phyloP scores from a whole-genome alignment of 352 stramenopile species.

The Pythium aristosporum region DNA sequence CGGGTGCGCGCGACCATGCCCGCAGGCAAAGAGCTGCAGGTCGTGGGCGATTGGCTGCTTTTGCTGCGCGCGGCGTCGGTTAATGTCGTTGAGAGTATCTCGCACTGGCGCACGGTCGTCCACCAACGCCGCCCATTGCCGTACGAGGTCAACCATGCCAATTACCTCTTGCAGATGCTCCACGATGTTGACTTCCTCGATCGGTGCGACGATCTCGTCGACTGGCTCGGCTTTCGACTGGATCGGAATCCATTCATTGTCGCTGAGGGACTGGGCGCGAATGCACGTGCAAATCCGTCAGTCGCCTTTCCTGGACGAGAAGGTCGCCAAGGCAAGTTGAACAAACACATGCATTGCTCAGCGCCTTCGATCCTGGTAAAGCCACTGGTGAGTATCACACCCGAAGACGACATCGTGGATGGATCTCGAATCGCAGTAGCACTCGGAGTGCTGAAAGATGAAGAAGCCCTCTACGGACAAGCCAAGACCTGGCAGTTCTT shows the following conservation, averaged over 20 bases:
- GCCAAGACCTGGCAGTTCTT: background rate
- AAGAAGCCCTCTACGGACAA: constrained; percentile 51
- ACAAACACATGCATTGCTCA: background rate
- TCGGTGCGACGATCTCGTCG: constrained; percentile 32
- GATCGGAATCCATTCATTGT: constrained; percentile 58
- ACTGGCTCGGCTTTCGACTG: constrained; percentile 57
- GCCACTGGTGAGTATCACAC: constrained; percentile 46
- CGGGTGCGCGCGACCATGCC: constrained; percentile 22
- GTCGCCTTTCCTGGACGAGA: background rate
- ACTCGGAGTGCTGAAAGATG: constrained; percentile 36
- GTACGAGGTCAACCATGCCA: constrained; percentile 38
- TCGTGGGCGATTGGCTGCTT: constrained; percentile 56
- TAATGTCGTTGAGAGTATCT: constrained; percentile 53
- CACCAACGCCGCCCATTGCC: constrained; percentile 36
- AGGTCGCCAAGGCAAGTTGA: background rate
- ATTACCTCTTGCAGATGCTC: constrained; percentile 58
- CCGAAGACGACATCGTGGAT: constrained; percentile 47
- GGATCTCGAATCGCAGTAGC: constrained; percentile 36
- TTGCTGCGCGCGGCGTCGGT: constrained; percentile 51
- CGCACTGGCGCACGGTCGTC: constrained; percentile 37
- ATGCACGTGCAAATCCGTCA: background rate
- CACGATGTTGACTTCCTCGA: constrained; percentile 60
- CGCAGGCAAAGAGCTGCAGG: constrained; percentile 47
- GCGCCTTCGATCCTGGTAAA: constrained; percentile 36
- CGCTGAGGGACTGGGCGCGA: constrained; percentile 30